Percentiles rank a stretch among this genome's conserved stretches.
Conservation (phyloP, 139 green algal genomes). For the Coelastrella sp. region DNA sequence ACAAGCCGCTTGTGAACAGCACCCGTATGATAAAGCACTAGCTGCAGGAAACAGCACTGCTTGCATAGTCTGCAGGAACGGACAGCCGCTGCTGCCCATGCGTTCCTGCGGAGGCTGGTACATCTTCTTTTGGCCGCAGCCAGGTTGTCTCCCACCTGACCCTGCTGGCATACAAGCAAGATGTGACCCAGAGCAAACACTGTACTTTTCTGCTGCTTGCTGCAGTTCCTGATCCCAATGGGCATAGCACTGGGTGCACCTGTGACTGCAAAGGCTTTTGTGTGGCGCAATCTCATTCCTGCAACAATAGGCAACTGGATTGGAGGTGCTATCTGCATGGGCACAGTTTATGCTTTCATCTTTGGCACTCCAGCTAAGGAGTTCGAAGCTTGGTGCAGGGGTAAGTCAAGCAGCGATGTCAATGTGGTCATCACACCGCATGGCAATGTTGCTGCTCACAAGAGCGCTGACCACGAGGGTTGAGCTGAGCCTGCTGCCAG, state of each 20-base stretch:
- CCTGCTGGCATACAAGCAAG: not conserved
- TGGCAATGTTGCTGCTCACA: too few species aligned
- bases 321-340: conserved; percentile 56
- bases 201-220: not conserved
- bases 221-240: conserved; percentile 62
- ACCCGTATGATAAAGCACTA: too few species aligned
- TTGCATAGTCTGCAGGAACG: too few species aligned
- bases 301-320: conserved; percentile 52
- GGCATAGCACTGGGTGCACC: conserved; percentile 46
- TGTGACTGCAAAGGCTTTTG: conserved; percentile 49
- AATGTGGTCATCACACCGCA: too few species aligned
- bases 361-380: conserved; percentile 28
- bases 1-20: too few species aligned
- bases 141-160: too few species aligned
- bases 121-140: too few species aligned
- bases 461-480: too few species aligned
- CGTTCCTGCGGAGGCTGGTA: too few species aligned
- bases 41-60: too few species aligned
- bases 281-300: conserved; percentile 63
- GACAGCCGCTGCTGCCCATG: too few species aligned
- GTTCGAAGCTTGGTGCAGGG: not conserved
- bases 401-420: not conserved
- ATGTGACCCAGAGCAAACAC: not conserved
- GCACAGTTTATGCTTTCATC: conserved; percentile 51
- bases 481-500: too few species aligned